Conservation (phyloP, 2,329 filamentous ascomycete genomes). For the Calonectria pseudoreteaudii region DNA sequence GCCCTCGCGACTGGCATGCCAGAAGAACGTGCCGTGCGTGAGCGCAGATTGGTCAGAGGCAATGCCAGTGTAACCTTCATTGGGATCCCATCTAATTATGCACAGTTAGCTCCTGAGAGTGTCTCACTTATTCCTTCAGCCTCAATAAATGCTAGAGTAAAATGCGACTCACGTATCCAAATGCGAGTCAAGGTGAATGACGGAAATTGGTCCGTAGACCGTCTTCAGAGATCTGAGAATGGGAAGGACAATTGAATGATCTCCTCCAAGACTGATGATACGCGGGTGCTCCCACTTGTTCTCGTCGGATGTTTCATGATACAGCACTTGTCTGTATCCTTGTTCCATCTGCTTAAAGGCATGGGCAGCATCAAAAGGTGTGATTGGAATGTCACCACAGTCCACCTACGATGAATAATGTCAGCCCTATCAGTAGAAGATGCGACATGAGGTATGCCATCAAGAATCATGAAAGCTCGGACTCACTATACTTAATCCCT, state of each 20-base stretch:
- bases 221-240: slow-evolving; percentile 3
- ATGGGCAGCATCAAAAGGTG: slow-evolving; percentile 13
- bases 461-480: background rate
- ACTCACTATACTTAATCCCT: background rate
- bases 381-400: slow-evolving; percentile 16
- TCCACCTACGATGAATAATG: slow-evolving; percentile 2
- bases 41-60: background rate
- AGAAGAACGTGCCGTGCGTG: background rate
- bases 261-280: slow-evolving; percentile 12
- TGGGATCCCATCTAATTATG: background rate
- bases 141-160: too few relatives aligned
- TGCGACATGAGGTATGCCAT: background rate
- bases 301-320: background rate
- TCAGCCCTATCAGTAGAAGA: background rate
- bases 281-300: slow-evolving; percentile 9
- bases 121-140: too few relatives aligned
- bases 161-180: background rate
- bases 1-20: background rate
- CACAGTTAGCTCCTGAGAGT: background rate
- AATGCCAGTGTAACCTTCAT: background rate
- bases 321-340: background rate
- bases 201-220: slow-evolving; percentile 13
- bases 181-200: slow-evolving; percentile 16
- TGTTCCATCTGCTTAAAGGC: slow-evolving; percentile 23
- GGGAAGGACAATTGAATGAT: slow-evolving; percentile 10